Evolutionary conservation across 495 filamentous ascomycete genomes (phyloP), one percentile per base, ranked within the genome.

Genomic region (Daldinia vernicosa): DNA sequence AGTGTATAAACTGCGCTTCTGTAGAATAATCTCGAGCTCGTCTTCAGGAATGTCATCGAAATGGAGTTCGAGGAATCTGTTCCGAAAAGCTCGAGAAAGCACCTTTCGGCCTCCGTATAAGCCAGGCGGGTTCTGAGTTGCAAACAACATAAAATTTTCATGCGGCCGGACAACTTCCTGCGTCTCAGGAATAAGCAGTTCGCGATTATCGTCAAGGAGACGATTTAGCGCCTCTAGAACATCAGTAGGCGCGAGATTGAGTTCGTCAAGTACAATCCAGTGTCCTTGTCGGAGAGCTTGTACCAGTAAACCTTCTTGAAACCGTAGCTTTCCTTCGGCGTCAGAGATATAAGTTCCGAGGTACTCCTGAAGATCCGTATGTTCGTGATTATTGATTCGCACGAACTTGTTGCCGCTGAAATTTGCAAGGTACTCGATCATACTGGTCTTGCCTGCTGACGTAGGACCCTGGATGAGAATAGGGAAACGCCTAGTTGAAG

Each of bases 361-460:
- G 74, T 99, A 99, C 76, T 99, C 96, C 78, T 99, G 96, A 30
- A 99, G 84, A 79, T 99, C 96, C 0, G 96, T 98, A 76, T 98
- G 95, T 72, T 99, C 96, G 77, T 99, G 96, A 74, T 99, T 99
- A 82, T 99, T 99, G 82, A 99, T 98, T 62, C 96, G 89, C 39
- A 99, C 93, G 71, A 98, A 98, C 74, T 93, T 94, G 74, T 99
- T 97, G 2, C 96, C 96, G 27, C 93, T 97, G 52, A 92, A 91
- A 76, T 95, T 95, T 5, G 96, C 96, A 30, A 99, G 86, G 76
- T 97, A 97, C 77, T 98, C 95, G 58, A 99, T 95, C 96, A 99
- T 98, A 76, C 94, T 97, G 0, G 96, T 99, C 80, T 99, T 99
- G 61, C 96, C 96, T 33, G 93, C 90, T 39, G 95, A 98, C 0